phyloP scores from a whole-genome alignment of 2,329 filamentous ascomycete species.

The Penicillium fuscoglaucum region DNA sequence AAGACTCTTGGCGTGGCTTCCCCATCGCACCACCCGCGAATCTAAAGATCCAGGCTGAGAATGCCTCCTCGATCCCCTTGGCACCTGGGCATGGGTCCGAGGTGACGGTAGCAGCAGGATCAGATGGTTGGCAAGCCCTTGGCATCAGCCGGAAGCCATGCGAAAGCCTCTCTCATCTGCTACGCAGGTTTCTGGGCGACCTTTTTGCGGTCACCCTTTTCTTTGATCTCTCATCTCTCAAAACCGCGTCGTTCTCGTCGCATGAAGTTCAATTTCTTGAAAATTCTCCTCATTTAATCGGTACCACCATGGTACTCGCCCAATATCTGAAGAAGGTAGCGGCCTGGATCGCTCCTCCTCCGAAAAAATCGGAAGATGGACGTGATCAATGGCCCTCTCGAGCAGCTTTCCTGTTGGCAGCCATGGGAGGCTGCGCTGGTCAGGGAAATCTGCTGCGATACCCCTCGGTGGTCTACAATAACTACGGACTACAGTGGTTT shows the following conservation, averaged over 20 bases:
- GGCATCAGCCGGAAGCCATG: background rate
- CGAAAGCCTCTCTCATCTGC: background rate
- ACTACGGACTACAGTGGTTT: constrained; percentile 62
- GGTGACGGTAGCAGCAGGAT: background rate
- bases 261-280: background rate
- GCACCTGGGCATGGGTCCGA: constrained; percentile 13
- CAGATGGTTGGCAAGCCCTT: constrained; percentile 1
- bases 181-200: background rate
- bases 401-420: constrained; percentile 57
- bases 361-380: constrained; percentile 42
- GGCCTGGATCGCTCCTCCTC: constrained; percentile 36
- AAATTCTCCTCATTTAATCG: background rate
- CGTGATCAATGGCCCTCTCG: constrained; percentile 59
- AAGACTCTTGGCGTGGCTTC: constrained; percentile 10
- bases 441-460: constrained; percentile 61
- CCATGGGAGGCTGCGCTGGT: constrained; percentile 60
- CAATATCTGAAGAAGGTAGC: constrained; percentile 24
- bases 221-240: background rate
- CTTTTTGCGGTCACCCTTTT: background rate
- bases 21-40: background rate
- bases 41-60: background rate
- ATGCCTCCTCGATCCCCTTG: constrained; percentile 1
- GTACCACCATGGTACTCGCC: constrained; percentile 5
- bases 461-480: constrained; percentile 61
- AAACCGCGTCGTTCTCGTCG: background rate